Percentiles rank a stretch among this genome's conserved stretches.
Evolutionary conservation across 2,329 filamentous ascomycete genomes (phyloP).

Genomic region (Paecilomyces fulvus): DNA sequence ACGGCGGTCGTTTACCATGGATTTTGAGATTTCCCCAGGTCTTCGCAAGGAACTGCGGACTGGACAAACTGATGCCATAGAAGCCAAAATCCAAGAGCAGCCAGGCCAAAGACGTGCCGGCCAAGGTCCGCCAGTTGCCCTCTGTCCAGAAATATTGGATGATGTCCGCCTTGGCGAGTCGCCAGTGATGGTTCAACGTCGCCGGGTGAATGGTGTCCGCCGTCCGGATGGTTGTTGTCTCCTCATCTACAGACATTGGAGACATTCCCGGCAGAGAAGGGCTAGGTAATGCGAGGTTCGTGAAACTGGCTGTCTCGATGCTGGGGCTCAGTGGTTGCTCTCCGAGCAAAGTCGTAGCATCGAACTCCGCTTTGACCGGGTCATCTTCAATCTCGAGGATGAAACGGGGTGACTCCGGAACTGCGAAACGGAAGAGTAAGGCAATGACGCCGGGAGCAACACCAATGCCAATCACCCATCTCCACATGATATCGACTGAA

Average conservation of each 20-base stretch:
- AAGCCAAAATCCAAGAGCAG: conserved; percentile 51
- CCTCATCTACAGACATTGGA: conserved; percentile 4
- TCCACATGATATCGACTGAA: conserved; percentile 55
- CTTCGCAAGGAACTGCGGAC: conserved; percentile 33
- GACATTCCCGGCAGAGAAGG: not conserved
- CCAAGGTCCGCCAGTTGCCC: conserved; percentile 35
- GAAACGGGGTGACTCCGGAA: conserved; percentile 59
- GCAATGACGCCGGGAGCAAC: conserved; percentile 56
- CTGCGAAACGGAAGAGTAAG: conserved; percentile 57
- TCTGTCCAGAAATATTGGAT: conserved; percentile 35
- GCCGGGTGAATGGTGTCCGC: conserved; percentile 22
- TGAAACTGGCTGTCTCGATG: not conserved
- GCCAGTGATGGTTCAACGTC: conserved; percentile 35
- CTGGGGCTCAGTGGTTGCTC: conserved; percentile 15
- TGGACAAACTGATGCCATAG: conserved; percentile 46
- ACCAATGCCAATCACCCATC: conserved; percentile 58
- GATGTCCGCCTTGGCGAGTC: conserved; percentile 29
- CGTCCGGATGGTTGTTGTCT: conserved; percentile 15
- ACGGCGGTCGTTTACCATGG: conserved; percentile 19
- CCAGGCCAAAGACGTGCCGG: conserved; percentile 44
- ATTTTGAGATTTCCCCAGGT: conserved; percentile 31
- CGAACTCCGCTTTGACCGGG: conserved; percentile 49
- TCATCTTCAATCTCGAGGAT: conserved; percentile 58
- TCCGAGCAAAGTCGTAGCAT: conserved; percentile 53
- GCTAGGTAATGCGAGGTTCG: not conserved